phyloP scores from a whole-genome alignment of 2,329 filamentous ascomycete species.

The Aspergillus oerlinghausenensis region DNA sequence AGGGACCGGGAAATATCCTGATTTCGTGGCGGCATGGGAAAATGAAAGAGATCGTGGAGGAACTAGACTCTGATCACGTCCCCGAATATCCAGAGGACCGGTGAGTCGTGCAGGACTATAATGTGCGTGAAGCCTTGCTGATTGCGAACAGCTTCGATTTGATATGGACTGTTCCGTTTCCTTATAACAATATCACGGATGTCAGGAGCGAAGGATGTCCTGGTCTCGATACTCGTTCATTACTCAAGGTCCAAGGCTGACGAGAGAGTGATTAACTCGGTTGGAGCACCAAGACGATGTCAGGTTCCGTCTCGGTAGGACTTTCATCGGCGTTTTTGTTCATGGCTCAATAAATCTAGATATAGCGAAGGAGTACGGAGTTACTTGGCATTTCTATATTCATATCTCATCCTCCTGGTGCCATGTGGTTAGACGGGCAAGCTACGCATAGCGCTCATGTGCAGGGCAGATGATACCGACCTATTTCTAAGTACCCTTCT shows the following conservation, averaged over 20 bases:
- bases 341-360: background rate
- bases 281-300: background rate
- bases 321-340: background rate
- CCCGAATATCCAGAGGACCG: slow-evolving; percentile 22
- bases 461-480: background rate
- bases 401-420: background rate
- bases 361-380: background rate
- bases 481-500: background rate
- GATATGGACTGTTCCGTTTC: slow-evolving; percentile 27
- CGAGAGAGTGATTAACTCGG: background rate
- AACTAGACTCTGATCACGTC: slow-evolving; percentile 17
- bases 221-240: slow-evolving; percentile 16
- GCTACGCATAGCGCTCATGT: no score
- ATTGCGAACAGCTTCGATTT: slow-evolving; percentile 21
- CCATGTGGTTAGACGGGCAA: background rate
- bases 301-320: background rate
- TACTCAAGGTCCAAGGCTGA: slow-evolving; percentile 19
- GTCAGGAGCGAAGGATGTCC: slow-evolving; percentile 23
- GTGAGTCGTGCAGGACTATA: slow-evolving; percentile 12
- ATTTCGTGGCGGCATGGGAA: slow-evolving; percentile 26
- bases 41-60: slow-evolving; percentile 18
- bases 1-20: slow-evolving; percentile 25
- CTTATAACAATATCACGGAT: slow-evolving; percentile 24
- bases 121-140: background rate
- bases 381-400: background rate